These are phyloP conservation scores for Xanthoceras sorbifolium DNA, from an alignment of 345 rosid genomes.

Conservation along the genomic window DNA sequence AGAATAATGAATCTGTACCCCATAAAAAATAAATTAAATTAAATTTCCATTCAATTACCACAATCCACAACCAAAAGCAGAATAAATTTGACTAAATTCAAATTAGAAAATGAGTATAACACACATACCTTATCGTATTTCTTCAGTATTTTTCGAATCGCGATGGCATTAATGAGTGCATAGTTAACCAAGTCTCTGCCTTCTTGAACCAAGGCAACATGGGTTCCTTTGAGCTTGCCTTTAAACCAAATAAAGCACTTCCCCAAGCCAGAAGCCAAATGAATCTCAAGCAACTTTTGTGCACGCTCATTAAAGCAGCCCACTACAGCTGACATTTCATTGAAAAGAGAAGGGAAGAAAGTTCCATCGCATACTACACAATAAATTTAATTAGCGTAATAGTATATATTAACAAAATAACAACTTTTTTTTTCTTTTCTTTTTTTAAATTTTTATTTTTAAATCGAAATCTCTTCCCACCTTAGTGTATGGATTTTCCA, in stretches of 20 bases:
- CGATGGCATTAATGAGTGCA: slow-evolving; percentile 82
- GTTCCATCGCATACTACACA: slow-evolving; percentile 83
- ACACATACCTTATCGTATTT: slow-evolving; percentile 89
- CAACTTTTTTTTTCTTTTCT: neutral
- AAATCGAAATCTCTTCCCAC: too few species aligned
- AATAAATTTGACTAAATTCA: neutral
- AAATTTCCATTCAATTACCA: neutral
- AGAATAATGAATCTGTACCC: slow-evolving; percentile 73
- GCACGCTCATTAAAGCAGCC: slow-evolving; percentile 86
- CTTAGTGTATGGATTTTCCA: neutral
- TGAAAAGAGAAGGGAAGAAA: slow-evolving; percentile 86
- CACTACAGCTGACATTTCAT: slow-evolving; percentile 79
- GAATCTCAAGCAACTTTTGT: slow-evolving; percentile 79
- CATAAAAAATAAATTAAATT: neutral
- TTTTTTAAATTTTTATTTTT: too few species aligned
- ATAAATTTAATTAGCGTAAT: slow-evolving; percentile 9
- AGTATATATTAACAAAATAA: neutral
- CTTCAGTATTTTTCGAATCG: slow-evolving; percentile 86
- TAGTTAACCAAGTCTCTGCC: slow-evolving; percentile 84
- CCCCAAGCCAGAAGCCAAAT: slow-evolving; percentile 76
- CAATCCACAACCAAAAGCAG: neutral
- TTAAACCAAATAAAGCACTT: slow-evolving; percentile 75
- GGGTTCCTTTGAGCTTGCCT: slow-evolving; percentile 51
- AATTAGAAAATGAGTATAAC: neutral
- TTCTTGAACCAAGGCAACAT: slow-evolving; percentile 65